Evolutionary conservation across 306 rosid genomes (phyloP).

Genomic region (Vigna hirtella): DNA sequence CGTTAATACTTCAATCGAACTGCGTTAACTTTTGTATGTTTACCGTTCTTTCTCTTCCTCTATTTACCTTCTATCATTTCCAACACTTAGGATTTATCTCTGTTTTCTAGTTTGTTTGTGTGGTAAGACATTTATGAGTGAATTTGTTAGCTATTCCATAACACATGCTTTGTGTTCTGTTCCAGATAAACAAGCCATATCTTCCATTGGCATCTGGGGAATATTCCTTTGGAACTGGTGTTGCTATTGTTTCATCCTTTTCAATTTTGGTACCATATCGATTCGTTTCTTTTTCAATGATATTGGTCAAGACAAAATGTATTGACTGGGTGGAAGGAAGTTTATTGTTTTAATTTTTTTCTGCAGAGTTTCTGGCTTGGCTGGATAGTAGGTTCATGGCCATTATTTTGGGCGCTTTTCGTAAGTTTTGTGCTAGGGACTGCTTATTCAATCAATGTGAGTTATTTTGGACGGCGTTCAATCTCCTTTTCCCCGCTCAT

Average conservation of each 20-base stretch:
- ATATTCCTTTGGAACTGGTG: slow-evolving; percentile 82
- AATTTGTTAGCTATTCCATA: no score
- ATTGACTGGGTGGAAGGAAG: slow-evolving; percentile 33
- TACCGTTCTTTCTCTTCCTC: no score
- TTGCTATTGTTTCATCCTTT: slow-evolving; percentile 68
- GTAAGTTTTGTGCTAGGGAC: slow-evolving; percentile 91
- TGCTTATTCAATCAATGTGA: slow-evolving; percentile 94
- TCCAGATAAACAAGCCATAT: slow-evolving; percentile 96
- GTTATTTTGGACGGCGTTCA: slow-evolving; percentile 45
- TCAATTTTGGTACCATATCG: slow-evolving; percentile 68
- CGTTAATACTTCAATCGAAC: no score
- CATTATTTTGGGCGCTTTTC: slow-evolving; percentile 94
- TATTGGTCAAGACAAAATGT: slow-evolving; percentile 28
- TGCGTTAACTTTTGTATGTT: no score
- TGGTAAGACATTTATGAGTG: no score
- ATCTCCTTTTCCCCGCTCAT: background rate
- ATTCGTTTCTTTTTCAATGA: slow-evolving; percentile 21
- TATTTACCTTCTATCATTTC: no score
- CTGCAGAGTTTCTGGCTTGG: slow-evolving; percentile 91
- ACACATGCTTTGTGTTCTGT: slow-evolving; percentile 23
- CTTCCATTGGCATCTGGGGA: slow-evolving; percentile 99
- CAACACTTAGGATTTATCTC: no score
- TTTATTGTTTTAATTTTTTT: slow-evolving; percentile 48
- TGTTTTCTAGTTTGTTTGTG: no score
- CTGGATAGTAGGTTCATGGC: slow-evolving; percentile 96